phyloP scores from a whole-genome alignment of 345 rosid species.

The Salix arbutifolia region DNA sequence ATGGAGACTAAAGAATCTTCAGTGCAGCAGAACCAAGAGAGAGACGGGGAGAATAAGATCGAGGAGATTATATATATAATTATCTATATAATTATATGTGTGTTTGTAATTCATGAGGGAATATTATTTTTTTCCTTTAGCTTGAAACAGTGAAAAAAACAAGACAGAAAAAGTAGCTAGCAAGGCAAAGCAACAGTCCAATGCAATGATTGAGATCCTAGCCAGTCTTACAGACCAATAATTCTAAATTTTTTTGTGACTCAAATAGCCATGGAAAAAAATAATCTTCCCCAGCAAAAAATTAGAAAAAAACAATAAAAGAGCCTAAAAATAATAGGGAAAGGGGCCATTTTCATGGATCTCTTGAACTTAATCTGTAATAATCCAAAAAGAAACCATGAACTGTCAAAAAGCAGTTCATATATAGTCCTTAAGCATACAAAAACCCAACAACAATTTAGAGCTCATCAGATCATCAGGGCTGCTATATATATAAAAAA shows the following conservation, averaged over 20 bases:
- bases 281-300: too few species aligned
- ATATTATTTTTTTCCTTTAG: not conserved
- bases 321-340: not conserved
- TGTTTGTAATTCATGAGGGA: slow-evolving; percentile 1
- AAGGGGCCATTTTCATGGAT: not conserved
- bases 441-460: too few species aligned
- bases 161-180: not conserved
- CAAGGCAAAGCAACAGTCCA: slow-evolving; percentile 21
- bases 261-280: not conserved
- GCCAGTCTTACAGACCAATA: slow-evolving; percentile 36
- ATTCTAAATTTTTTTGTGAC: slow-evolving; percentile 23
- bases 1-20: not conserved
- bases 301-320: not conserved
- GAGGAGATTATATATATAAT: not conserved
- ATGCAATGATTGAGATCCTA: slow-evolving; percentile 43
- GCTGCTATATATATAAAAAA: not conserved
- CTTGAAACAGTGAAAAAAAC: slow-evolving; percentile 23
- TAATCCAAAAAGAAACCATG: not conserved
- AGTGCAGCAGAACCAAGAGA: not conserved
- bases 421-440: not conserved
- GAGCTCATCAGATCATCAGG: not conserved
- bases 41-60: not conserved
- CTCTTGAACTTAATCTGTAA: slow-evolving; percentile 5
- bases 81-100: too few species aligned
- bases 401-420: not conserved